Evolutionary conservation across 2,329 filamentous ascomycete genomes (phyloP).

Genomic region (Aspergillus fumigatus): DNA sequence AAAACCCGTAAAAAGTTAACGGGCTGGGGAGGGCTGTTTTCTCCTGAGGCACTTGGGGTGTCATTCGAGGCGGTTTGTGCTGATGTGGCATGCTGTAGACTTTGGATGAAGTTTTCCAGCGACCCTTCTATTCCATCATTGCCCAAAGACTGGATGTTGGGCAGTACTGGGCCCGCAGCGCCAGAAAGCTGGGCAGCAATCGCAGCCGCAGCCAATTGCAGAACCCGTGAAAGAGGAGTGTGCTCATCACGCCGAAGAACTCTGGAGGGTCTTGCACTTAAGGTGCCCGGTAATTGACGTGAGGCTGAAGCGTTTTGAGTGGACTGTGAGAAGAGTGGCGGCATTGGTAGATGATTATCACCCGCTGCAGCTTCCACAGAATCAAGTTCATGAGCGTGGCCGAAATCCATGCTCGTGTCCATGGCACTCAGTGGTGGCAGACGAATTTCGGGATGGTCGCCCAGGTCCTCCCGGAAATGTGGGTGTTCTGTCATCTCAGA

Average conservation of each 20-base stretch:
- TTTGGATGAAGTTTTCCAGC: slow-evolving; percentile 59
- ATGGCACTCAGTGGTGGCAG: slow-evolving; percentile 34
- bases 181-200: slow-evolving; percentile 63
- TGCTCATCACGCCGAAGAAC: slow-evolving; percentile 56
- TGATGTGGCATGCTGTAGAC: slow-evolving; percentile 59
- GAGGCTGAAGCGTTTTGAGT: slow-evolving; percentile 28
- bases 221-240: slow-evolving; percentile 56
- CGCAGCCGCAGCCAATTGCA: slow-evolving; percentile 60
- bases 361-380: slow-evolving; percentile 37
- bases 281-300: slow-evolving; percentile 37
- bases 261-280: slow-evolving; percentile 52
- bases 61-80: slow-evolving; percentile 44
- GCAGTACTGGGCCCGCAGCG: slow-evolving; percentile 51
- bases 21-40: slow-evolving; percentile 47
- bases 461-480: slow-evolving; percentile 25
- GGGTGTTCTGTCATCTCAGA: slow-evolving; percentile 24
- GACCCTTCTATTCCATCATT: slow-evolving; percentile 57
- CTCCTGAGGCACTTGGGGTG: slow-evolving; percentile 27
- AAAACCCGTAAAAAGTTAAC: slow-evolving; percentile 68
- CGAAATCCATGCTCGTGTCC: slow-evolving; percentile 39
- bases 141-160: slow-evolving; percentile 52
- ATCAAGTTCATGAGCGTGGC: slow-evolving; percentile 39
- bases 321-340: slow-evolving; percentile 23
- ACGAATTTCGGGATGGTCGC: slow-evolving; percentile 30
- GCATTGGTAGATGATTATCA: slow-evolving; percentile 23